Conservation (phyloP, 108 stramenopile genomes). For the Nitzschia sp. region DNA sequence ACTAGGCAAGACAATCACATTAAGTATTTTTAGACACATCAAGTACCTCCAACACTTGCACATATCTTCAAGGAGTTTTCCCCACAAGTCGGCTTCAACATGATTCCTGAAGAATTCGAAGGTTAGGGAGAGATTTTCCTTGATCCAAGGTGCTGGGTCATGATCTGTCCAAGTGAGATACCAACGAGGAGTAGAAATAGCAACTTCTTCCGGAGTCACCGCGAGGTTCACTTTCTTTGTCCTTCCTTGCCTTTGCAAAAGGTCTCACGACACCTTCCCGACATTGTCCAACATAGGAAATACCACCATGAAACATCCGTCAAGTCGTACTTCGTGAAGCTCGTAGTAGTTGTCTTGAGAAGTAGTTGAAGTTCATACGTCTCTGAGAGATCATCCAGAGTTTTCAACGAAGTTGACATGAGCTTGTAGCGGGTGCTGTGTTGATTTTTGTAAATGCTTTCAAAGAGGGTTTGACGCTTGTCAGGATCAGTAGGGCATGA, state of each 20-base stretch:
- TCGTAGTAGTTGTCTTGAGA: not conserved
- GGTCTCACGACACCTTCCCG: not conserved
- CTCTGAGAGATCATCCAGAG: not conserved
- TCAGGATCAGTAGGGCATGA: not conserved
- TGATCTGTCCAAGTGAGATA: not conserved
- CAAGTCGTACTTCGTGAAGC: not conserved
- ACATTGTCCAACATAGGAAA: not conserved
- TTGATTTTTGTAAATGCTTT: not conserved
- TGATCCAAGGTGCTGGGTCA: not conserved
- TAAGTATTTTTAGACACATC: no score
- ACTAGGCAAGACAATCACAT: not conserved
- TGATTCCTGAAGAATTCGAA: conserved; percentile 9
- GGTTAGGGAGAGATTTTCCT: not conserved
- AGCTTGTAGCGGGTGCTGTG: not conserved
- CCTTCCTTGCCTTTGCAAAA: not conserved
- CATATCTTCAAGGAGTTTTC: conserved; percentile 5
- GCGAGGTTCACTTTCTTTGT: not conserved
- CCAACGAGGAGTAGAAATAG: not conserved
- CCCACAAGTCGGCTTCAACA: not conserved
- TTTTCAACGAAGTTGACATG: not conserved
- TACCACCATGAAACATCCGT: conserved; percentile 12
- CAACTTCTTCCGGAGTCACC: conserved; percentile 1
- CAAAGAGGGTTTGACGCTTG: not conserved
- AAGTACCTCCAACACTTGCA: no score
- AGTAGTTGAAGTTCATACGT: not conserved